Conservation (phyloP, 2,329 filamentous ascomycete genomes). For the Cordyceps javanica region DNA sequence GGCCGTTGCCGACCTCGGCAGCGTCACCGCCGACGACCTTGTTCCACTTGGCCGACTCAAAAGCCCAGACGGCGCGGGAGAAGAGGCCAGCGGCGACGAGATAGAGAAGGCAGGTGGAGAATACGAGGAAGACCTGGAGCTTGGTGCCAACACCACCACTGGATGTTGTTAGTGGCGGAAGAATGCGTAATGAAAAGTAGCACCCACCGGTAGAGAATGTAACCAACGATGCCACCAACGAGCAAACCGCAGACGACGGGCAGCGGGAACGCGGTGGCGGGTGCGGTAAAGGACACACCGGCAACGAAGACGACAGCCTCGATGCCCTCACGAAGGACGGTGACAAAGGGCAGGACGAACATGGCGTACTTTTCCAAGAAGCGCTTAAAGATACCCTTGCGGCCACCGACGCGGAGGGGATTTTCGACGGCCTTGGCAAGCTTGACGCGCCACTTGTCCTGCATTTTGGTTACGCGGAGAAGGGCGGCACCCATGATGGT, state of each 20-base stretch:
- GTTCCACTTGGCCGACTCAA: conserved; percentile 66
- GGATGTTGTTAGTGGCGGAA: not conserved
- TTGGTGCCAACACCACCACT: conserved; percentile 38
- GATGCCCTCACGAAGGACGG: conserved; percentile 78
- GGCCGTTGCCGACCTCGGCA: conserved; percentile 46
- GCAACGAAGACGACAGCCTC: conserved; percentile 84
- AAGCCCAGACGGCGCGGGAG: conserved; percentile 67
- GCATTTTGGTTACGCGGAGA: conserved; percentile 74
- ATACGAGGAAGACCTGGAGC: conserved; percentile 69
- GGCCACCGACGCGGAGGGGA: conserved; percentile 38
- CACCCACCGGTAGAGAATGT: conserved; percentile 68
- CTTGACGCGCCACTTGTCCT: conserved; percentile 84
- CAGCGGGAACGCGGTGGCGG: conserved; percentile 70
- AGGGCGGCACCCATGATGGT: conserved; percentile 74
- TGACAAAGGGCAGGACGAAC: conserved; percentile 82
- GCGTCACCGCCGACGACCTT: conserved; percentile 54
- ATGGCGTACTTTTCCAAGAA: conserved; percentile 75
- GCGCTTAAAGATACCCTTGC: conserved; percentile 45
- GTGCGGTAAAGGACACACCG: conserved; percentile 71
- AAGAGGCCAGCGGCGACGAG: conserved; percentile 79
- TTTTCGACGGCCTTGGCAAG: conserved; percentile 62
- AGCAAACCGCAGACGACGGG: conserved; percentile 66
- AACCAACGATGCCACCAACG: conserved; percentile 63
- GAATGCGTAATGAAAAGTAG: not conserved
- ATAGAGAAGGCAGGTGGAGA: conserved; percentile 77